Base-by-base conservation (phyloP, 2,329 filamentous ascomycete species). In the Calonectria hawksworthii region DNA sequence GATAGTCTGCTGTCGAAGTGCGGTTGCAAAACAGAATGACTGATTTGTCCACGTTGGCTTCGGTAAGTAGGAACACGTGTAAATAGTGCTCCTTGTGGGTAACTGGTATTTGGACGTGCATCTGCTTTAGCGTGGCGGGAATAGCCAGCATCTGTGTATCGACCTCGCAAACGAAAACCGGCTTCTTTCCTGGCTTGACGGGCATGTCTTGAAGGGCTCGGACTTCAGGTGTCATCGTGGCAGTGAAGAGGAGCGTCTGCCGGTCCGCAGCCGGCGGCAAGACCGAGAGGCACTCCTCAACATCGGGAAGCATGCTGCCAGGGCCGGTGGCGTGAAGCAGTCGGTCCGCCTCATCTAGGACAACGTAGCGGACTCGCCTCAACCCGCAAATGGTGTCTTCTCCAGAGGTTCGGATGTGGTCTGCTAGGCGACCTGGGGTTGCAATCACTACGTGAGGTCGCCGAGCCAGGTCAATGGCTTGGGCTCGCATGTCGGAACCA, bases 211-310 rank as follows among this genome's bases (percentile, higher is more conserved):
- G 97, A 74, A 99, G 87, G 3, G 95, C 95, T 65, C 95, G 92
- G 5, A 99, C 96, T 87, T 99, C 96, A 3, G 95, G 93, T 0
- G 97, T 99, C 54, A 99, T 93, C 1, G 97, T 99, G 21, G 97
- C 97, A 11, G 97, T 99, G 87, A 99, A 99, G 3, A 99, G 91
- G 21, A 98, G 91, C 0, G 96, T 99, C 85, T 99, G 96, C n/a
- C 97, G 92, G 82, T 95, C 89, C 1, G 90, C 86, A 6, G 95
- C 91, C 0, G 94, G 92, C 0, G 97, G 97, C 0, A 99, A 90
- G 2, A 93, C 93, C 2, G 92, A 93, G 5, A 99, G 89, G 82
- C 96, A 98, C 75, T 95, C 95, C 83, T 98, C 95, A 1, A 99
- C 92, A 81, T 98, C 97, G 6, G 95, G 94, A n/a, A 98, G 89